These are phyloP conservation scores for Ophryocystis elektroscirrha DNA, from an alignment of 169 alveolate genomes.

Conservation along the genomic window DNA sequence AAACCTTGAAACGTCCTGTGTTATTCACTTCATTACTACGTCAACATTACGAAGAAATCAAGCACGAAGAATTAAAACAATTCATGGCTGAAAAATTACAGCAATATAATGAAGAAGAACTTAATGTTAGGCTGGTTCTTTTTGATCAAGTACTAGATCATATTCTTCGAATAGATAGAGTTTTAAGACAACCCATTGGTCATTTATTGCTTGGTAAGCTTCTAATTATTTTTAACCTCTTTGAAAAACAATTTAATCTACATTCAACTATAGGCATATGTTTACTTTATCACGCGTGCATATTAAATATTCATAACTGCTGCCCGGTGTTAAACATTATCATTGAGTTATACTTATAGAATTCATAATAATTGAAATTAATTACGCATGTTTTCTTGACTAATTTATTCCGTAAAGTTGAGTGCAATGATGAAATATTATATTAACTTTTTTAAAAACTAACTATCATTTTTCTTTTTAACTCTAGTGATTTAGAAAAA, in stretches of 20 bases:
- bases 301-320: no score
- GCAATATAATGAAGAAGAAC: constrained; percentile 54
- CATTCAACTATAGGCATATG: background rate
- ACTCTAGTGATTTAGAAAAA: no score
- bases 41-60: constrained; percentile 39
- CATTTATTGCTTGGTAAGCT: constrained; percentile 46
- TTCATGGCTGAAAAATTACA: constrained; percentile 22
- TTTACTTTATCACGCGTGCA: background rate
- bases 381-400: no score
- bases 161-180: constrained; percentile 84
- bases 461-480: no score
- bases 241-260: background rate
- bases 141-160: constrained; percentile 83
- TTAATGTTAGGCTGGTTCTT: constrained; percentile 64
- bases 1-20: constrained; percentile 52
- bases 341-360: background rate
- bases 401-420: no score
- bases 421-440: no score
- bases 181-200: constrained; percentile 84
- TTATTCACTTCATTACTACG: constrained; percentile 42
- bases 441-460: no score
- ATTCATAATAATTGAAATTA: no score
- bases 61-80: constrained; percentile 53
- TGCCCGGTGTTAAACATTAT: no score
- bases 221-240: background rate